These are phyloP conservation scores for Neurospora sp. DNA, from an alignment of 495 filamentous ascomycete species.

Conservation along the genomic window DNA sequence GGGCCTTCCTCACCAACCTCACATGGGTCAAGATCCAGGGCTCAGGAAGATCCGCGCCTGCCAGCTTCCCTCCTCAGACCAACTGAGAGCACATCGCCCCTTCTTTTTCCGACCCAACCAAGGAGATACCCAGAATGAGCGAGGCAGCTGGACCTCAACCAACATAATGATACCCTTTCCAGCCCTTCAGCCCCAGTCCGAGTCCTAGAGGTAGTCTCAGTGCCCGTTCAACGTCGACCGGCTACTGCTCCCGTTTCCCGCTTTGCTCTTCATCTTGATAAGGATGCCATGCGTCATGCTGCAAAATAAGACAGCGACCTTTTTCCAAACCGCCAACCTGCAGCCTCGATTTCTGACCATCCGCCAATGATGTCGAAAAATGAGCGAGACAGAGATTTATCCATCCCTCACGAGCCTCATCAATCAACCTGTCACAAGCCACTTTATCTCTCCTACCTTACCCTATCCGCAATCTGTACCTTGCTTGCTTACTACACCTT, in stretches of 20 bases:
- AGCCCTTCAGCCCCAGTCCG: background rate
- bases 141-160: constrained; percentile 2
- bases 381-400: background rate
- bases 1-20: constrained; percentile 44
- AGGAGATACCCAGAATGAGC: background rate
- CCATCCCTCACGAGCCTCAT: background rate
- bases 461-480: background rate
- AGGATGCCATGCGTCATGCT: background rate
- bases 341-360: background rate
- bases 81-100: constrained; percentile 8
- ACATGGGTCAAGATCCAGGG: constrained; percentile 51
- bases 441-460: background rate
- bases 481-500: background rate
- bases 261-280: background rate
- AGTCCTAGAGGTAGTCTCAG: background rate
- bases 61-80: constrained; percentile 55
- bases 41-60: constrained; percentile 42
- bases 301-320: background rate
- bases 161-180: constrained; percentile 8
- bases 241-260: background rate
- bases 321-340: background rate
- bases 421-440: background rate
- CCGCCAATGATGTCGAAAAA: background rate
- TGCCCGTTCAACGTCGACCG: background rate
- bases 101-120: background rate